Conservation (phyloP, 768 basidiomycete species). For the Lactifluus hygrophoroides region DNA sequence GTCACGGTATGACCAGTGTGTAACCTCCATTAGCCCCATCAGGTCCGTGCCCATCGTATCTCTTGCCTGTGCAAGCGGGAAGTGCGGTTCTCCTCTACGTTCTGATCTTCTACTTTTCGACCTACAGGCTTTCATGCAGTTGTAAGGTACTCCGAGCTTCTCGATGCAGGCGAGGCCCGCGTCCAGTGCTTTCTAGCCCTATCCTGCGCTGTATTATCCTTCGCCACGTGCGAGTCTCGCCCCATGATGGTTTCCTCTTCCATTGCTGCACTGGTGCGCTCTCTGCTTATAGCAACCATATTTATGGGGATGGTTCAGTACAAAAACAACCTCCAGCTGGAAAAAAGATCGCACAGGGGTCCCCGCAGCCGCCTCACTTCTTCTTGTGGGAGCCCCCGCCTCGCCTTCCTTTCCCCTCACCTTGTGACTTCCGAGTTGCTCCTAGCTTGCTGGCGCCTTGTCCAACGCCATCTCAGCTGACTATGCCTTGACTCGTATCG, state of each 20-base stretch:
- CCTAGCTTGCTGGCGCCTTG: conserved; percentile 63
- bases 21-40: conserved; percentile 30
- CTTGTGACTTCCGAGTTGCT: not conserved
- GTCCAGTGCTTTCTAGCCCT: too few species aligned
- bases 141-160: conserved; percentile 76
- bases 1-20: conserved; percentile 80
- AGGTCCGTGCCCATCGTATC: not conserved
- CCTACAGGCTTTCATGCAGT: conserved; percentile 64
- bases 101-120: not conserved
- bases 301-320: too few species aligned
- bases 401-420: too few species aligned
- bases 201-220: too few species aligned
- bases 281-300: not conserved
- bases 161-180: conserved; percentile 63
- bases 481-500: conserved; percentile 70
- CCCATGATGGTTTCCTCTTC: conserved; percentile 56
- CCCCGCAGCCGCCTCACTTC: conserved; percentile 59
- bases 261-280: conserved; percentile 65
- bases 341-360: conserved; percentile 78
- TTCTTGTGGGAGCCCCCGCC: conserved; percentile 44
- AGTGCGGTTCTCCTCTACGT: conserved; percentile 31
- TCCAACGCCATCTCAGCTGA: conserved; percentile 59
- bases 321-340: conserved; percentile 40
- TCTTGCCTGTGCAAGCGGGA: conserved; percentile 61
- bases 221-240: conserved; percentile 62